Conservation (phyloP, 2,329 filamentous ascomycete species). For the Anisogramma anomala region DNA sequence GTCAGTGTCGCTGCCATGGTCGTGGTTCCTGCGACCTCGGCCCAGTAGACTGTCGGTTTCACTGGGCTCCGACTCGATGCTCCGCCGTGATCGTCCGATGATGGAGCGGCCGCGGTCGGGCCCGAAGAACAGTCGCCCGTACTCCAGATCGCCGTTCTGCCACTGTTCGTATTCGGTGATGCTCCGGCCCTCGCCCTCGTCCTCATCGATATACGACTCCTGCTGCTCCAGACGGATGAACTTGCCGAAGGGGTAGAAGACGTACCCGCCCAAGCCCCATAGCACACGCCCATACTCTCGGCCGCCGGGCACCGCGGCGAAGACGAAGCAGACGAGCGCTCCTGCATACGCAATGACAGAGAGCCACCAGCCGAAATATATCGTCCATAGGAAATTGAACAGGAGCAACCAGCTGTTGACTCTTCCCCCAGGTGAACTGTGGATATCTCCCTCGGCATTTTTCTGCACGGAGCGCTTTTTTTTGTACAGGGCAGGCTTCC, state of each 20-base stretch:
- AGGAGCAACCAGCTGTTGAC: constrained; percentile 76
- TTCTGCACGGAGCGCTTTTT: constrained; percentile 94
- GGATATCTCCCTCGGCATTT: constrained; percentile 91
- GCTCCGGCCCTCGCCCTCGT: constrained; percentile 88
- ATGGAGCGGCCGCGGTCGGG: constrained; percentile 68
- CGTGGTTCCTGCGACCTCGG: constrained; percentile 40
- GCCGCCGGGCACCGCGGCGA: constrained; percentile 68
- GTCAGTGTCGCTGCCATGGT: constrained; percentile 23
- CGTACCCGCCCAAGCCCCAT: constrained; percentile 70
- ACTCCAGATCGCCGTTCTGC: constrained; percentile 94
- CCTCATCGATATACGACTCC: constrained; percentile 87
- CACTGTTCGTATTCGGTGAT: constrained; percentile 99
- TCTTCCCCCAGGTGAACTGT: constrained; percentile 79
- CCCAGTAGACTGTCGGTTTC: constrained; percentile 87
- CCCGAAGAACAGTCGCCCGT: constrained; percentile 91
- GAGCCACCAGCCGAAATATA: constrained; percentile 95
- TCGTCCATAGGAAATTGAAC: constrained; percentile 83
- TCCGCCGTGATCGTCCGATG: constrained; percentile 74
- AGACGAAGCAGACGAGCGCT: constrained; percentile 65
- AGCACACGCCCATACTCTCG: constrained; percentile 77
- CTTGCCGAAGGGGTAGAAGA: constrained; percentile 94
- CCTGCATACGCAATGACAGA: constrained; percentile 62
- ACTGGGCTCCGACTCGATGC: constrained; percentile 70
- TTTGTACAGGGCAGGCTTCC: constrained; percentile 98
- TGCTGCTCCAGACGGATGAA: constrained; percentile 90